phyloP scores from a whole-genome alignment of 805 yeast species.

The Zygosaccharomyces rouxii region DNA sequence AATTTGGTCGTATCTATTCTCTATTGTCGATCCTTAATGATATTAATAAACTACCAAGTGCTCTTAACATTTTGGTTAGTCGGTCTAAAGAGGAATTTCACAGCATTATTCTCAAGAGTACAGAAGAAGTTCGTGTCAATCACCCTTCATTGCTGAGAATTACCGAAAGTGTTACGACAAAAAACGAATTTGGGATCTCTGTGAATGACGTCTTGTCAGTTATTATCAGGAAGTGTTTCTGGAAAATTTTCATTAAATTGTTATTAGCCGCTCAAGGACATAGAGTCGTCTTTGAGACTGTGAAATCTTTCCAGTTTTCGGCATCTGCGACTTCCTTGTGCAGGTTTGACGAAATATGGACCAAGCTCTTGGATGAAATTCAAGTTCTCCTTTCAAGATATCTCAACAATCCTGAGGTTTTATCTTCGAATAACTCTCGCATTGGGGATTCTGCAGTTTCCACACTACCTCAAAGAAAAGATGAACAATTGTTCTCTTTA shows the following conservation, averaged over 20 bases:
- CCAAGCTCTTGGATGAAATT: slow-evolving; percentile 36
- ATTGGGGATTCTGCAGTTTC: slow-evolving; percentile 10
- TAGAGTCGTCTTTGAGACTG: slow-evolving; percentile 57
- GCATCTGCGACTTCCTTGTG: slow-evolving; percentile 29
- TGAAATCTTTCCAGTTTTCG: slow-evolving; percentile 33
- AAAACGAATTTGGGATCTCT: slow-evolving; percentile 34
- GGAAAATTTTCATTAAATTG: slow-evolving; percentile 61
- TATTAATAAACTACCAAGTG: slow-evolving; percentile 56
- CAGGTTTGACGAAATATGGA: slow-evolving; percentile 43
- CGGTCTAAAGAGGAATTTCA: slow-evolving; percentile 60
- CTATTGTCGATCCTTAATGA: slow-evolving; percentile 56
- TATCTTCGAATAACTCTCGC: not conserved
- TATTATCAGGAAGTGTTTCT: slow-evolving; percentile 65
- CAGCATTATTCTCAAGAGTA: slow-evolving; percentile 54
- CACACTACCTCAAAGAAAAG: slow-evolving; percentile 14
- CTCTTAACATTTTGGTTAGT: slow-evolving; percentile 49
- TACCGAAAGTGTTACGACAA: slow-evolving; percentile 17
- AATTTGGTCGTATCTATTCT: slow-evolving; percentile 38
- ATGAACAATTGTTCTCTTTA: slow-evolving; percentile 21
- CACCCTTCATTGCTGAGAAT: slow-evolving; percentile 43
- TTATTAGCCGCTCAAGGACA: slow-evolving; percentile 66
- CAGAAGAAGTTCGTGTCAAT: slow-evolving; percentile 59
- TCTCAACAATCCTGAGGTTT: slow-evolving; percentile 18
- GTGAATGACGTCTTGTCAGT: slow-evolving; percentile 48
- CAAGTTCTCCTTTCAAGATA: slow-evolving; percentile 23